A percentile compares a stretch with the other conserved stretches of the same genome.
Conservation (phyloP, 2,329 filamentous ascomycete genomes). For the Chaetomium globosum region DNA sequence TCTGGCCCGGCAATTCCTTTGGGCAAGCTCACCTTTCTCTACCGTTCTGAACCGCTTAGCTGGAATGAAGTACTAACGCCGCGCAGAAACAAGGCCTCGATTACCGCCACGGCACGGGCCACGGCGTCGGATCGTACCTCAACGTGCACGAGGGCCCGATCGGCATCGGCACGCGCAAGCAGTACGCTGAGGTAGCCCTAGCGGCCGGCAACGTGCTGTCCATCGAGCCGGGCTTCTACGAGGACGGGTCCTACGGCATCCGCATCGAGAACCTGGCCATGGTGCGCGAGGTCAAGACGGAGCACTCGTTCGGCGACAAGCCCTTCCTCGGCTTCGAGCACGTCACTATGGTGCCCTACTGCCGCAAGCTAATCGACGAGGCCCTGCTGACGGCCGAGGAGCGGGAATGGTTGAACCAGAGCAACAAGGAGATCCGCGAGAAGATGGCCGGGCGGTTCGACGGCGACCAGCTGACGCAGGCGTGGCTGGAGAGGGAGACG, state of each 20-base stretch:
- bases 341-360: slow-evolving; percentile 96
- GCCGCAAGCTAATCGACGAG: slow-evolving; percentile 80
- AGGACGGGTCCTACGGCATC: slow-evolving; percentile 92
- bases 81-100: slow-evolving; percentile 75
- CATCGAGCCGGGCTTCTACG: slow-evolving; percentile 95
- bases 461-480: slow-evolving; percentile 62
- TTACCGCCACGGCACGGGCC: slow-evolving; percentile 94
- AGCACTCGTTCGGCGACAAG: slow-evolving; percentile 88
- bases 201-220: slow-evolving; percentile 93
- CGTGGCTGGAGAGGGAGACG: slow-evolving; percentile 89
- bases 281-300: slow-evolving; percentile 84
- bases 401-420: slow-evolving; percentile 83
- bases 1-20: slow-evolving; percentile 86
- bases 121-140: slow-evolving; percentile 91
- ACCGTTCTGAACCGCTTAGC: too few species aligned
- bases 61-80: slow-evolving; percentile 28
- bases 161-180: slow-evolving; percentile 87
- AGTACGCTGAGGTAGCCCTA: slow-evolving; percentile 88
- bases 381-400: slow-evolving; percentile 72
- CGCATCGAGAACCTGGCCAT: slow-evolving; percentile 96
- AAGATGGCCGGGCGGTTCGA: slow-evolving; percentile 81
- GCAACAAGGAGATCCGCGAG: slow-evolving; percentile 76
- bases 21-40: slow-evolving; percentile 63
- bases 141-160: slow-evolving; percentile 98
- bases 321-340: slow-evolving; percentile 94